A percentile compares a stretch with the other conserved stretches of the same genome.
Conservation (phyloP, 2,329 filamentous ascomycete species). For the Cryphonectria naterciae region DNA sequence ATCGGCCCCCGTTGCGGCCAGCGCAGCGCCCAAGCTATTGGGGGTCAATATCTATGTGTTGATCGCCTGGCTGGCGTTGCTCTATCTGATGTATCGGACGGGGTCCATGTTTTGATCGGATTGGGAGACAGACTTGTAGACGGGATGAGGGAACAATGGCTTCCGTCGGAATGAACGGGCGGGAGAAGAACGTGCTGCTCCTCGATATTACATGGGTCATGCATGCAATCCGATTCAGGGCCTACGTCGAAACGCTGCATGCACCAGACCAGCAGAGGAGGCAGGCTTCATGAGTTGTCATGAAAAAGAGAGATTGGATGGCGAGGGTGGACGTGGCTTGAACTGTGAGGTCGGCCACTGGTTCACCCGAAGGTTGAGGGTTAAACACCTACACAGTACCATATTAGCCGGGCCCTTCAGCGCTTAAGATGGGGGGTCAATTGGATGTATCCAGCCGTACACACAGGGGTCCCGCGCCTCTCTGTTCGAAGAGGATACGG, state of each 20-base stretch:
- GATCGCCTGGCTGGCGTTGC: slow-evolving; percentile 18
- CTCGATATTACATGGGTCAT: background rate
- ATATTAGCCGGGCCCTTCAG: background rate
- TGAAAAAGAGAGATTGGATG: background rate
- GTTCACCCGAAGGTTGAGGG: background rate
- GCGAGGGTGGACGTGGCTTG: background rate
- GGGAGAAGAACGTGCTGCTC: background rate
- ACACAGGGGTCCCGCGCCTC: background rate
- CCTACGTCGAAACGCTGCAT: background rate
- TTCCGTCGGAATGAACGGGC: background rate
- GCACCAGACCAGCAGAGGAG: background rate
- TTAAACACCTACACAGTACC: background rate
- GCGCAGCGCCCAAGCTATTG: slow-evolving; percentile 17
- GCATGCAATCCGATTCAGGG: background rate
- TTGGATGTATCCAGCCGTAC: background rate
- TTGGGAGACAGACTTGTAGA: background rate
- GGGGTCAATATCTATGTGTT: slow-evolving; percentile 23
- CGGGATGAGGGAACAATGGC: background rate
- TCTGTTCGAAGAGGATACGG: too few species aligned
- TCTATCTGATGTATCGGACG: slow-evolving; percentile 25
- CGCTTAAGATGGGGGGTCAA: background rate
- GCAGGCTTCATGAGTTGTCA: background rate
- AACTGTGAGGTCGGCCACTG: background rate
- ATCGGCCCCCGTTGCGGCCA: slow-evolving; percentile 1
- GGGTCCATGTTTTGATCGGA: slow-evolving; percentile 19